These are phyloP conservation scores for Apiotrichum porosum DNA, from an alignment of 1,284 basidiomycete species.

Conservation along the genomic window DNA sequence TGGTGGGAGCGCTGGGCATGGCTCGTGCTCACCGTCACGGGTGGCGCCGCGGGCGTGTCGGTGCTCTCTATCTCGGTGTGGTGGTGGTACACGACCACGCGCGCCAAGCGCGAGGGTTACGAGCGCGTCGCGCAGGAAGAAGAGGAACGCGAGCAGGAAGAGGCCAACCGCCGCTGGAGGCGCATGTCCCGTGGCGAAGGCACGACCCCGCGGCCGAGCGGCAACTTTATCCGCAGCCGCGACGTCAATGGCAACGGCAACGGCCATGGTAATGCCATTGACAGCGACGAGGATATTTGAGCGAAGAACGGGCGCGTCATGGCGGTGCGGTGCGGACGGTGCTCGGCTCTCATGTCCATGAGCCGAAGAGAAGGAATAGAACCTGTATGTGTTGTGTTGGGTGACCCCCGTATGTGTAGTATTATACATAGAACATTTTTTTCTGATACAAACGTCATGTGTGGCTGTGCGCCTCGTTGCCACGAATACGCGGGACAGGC, in stretches of 20 bases:
- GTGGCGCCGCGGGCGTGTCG: constrained; percentile 56
- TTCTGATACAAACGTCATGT: too few relatives aligned
- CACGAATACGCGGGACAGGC: too few relatives aligned
- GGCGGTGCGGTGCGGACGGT: too few relatives aligned
- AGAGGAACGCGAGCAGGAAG: constrained; percentile 8
- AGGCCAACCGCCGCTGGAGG: constrained; percentile 12
- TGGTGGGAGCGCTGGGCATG: constrained; percentile 61
- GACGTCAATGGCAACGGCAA: neutral
- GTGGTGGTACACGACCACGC: constrained; percentile 55
- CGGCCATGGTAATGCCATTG: neutral
- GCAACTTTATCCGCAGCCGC: neutral
- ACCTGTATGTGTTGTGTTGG: too few relatives aligned
- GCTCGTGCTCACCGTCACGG: constrained; percentile 48
- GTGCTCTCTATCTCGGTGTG: constrained; percentile 59
- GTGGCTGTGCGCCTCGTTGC: too few relatives aligned
- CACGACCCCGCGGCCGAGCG: neutral
- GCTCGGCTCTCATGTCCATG: too few relatives aligned
- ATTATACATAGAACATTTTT: too few relatives aligned
- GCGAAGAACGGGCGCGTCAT: too few relatives aligned
- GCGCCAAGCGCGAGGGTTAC: constrained; percentile 9
- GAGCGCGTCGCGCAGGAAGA: constrained; percentile 9
- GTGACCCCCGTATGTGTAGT: too few relatives aligned
- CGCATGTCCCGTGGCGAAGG: constrained; percentile 5
- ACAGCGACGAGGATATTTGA: too few relatives aligned
- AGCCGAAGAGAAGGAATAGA: too few relatives aligned